phyloP scores from a whole-genome alignment of 306 rosid genomes.

The Trifolium pratense region DNA sequence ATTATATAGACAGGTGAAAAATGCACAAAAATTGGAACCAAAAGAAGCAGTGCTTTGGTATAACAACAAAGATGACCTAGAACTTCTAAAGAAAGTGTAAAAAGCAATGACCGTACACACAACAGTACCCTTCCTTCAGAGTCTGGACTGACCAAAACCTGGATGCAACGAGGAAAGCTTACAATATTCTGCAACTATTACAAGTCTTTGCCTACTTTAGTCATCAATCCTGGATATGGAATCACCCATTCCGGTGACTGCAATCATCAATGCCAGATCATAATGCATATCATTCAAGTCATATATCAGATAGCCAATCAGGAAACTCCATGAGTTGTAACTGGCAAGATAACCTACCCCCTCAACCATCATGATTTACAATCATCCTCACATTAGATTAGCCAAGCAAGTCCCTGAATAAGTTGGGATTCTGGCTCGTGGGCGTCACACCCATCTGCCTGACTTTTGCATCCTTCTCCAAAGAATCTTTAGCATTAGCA shows the following conservation, averaged over 20 bases:
- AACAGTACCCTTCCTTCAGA: slow-evolving; percentile 31
- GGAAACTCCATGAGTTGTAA: slow-evolving; percentile 32
- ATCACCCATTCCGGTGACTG: slow-evolving; percentile 39
- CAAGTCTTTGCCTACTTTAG: slow-evolving; percentile 26
- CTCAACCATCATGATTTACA: slow-evolving; percentile 29
- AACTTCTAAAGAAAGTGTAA: slow-evolving; percentile 25
- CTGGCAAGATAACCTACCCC: slow-evolving; percentile 38
- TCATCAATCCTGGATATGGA: slow-evolving; percentile 37
- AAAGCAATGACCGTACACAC: slow-evolving; percentile 23
- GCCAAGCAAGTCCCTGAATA: slow-evolving; percentile 76
- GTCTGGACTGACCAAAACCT: slow-evolving; percentile 33
- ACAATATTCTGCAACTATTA: slow-evolving; percentile 27
- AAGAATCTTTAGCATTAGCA: slow-evolving; percentile 54
- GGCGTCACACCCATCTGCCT: slow-evolving; percentile 91
- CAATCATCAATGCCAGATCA: slow-evolving; percentile 22
- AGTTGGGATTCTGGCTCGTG: slow-evolving; percentile 73
- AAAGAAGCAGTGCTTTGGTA: slow-evolving; percentile 24
- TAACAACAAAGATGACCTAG: slow-evolving; percentile 33
- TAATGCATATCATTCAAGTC: slow-evolving; percentile 29
- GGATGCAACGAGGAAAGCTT: slow-evolving; percentile 36
- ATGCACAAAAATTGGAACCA: slow-evolving; percentile 37
- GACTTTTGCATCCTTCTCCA: slow-evolving; percentile 81
- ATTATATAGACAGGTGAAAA: slow-evolving; percentile 28
- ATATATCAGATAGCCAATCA: slow-evolving; percentile 37
- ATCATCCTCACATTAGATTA: slow-evolving; percentile 38